Evolutionary conservation across 257 asterid species (phyloP).

Genomic region (Solanum medicagineum): DNA sequence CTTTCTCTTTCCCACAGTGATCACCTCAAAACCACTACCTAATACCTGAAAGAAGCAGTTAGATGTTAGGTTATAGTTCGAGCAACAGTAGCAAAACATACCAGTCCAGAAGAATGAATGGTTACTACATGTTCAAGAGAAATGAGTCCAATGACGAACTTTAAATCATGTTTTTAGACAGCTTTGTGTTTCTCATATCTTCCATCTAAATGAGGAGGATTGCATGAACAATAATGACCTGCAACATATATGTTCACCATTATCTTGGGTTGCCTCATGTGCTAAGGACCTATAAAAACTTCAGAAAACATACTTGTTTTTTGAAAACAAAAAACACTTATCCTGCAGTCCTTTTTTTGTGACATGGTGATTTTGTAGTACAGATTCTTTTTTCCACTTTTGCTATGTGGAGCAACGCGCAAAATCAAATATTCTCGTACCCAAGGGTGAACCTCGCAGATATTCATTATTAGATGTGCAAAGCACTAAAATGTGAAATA

Average conservation of each 20-base stretch:
- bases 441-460: not conserved
- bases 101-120: not conserved
- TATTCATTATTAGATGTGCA: not conserved
- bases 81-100: not conserved
- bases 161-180: not conserved
- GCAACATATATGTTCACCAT: not conserved
- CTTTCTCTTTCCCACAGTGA: slow-evolving; percentile 79
- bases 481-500: not conserved
- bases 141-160: not conserved
- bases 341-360: not conserved
- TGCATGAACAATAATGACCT: not conserved
- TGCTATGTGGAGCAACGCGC: not conserved
- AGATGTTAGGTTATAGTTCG: not conserved
- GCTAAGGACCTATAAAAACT: not conserved
- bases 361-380: not conserved
- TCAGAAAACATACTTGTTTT: not conserved
- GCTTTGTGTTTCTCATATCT: not conserved
- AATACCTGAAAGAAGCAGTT: slow-evolving; percentile 43
- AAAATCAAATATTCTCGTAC: not conserved
- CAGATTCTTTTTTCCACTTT: not conserved
- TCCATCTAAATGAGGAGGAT: not conserved
- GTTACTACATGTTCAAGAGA: not conserved
- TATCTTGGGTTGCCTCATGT: not conserved
- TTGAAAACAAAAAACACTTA: not conserved
- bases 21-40: slow-evolving; percentile 95